Conservation (phyloP, 306 rosid genomes). For the Hylodesmum podocarpum region DNA sequence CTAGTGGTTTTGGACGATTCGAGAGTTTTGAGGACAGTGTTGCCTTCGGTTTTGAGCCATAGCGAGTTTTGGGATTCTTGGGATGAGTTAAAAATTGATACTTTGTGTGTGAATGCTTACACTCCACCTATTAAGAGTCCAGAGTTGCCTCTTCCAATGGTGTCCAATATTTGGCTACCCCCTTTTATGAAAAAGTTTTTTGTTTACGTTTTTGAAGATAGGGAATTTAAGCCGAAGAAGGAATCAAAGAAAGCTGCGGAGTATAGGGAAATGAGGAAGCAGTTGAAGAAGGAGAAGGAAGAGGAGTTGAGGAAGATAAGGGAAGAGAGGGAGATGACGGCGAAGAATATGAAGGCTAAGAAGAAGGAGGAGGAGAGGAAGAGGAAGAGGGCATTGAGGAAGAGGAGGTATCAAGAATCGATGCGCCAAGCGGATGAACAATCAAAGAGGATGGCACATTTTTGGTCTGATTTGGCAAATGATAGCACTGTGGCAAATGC, state of each 20-base stretch:
- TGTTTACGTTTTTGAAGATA: background rate
- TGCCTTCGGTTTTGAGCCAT: constrained; percentile 66
- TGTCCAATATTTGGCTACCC: constrained; percentile 40
- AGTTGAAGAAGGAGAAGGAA: constrained; percentile 55
- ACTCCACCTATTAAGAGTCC: constrained; percentile 77
- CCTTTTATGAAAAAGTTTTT: background rate
- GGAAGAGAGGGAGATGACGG: constrained; percentile 58
- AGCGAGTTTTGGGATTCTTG: constrained; percentile 69
- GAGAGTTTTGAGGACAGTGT: constrained; percentile 67
- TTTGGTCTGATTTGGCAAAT: constrained; percentile 67
- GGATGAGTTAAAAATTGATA: constrained; percentile 61
- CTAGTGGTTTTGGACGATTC: constrained; percentile 81
- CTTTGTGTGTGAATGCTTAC: constrained; percentile 73
- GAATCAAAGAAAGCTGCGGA: constrained; percentile 64
- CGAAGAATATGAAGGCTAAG: constrained; percentile 44
- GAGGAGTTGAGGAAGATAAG: constrained; percentile 49
- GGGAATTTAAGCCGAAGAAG: constrained; percentile 44
- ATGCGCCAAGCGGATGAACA: constrained; percentile 44
- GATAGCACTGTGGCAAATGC: constrained; percentile 49
- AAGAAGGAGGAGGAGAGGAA: constrained; percentile 68
- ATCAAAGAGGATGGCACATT: constrained; percentile 34
- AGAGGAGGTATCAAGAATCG: constrained; percentile 47
- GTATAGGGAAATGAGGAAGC: constrained; percentile 58
- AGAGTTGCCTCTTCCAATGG: constrained; percentile 58
- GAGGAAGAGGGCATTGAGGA: constrained; percentile 45